Evolutionary conservation across 2,329 filamentous ascomycete species (phyloP).

Genomic region (Arthrobotrys conoides): DNA sequence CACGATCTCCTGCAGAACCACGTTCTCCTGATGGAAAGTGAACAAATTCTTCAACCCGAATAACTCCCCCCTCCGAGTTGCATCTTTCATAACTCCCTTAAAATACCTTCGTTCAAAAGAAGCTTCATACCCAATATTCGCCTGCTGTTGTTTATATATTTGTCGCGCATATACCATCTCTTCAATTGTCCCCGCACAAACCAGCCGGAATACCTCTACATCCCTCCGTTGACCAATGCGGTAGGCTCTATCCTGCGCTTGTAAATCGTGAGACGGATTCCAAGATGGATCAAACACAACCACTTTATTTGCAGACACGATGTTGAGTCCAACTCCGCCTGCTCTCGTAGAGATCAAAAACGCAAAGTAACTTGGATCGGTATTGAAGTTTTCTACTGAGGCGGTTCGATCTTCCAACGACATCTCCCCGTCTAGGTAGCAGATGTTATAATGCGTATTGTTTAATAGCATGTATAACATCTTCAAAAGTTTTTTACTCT

Average conservation of each 20-base stretch:
- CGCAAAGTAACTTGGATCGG: slow-evolving; percentile 87
- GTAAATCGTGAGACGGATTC: slow-evolving; percentile 95
- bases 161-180: slow-evolving; percentile 97
- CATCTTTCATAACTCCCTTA: slow-evolving; percentile 89
- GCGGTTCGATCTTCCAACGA: slow-evolving; percentile 82
- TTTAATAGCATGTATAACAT: slow-evolving; percentile 89
- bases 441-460: slow-evolving; percentile 89
- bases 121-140: slow-evolving; percentile 95
- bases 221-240: slow-evolving; percentile 93
- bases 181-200: slow-evolving; percentile 92
- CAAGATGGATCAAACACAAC: slow-evolving; percentile 97
- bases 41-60: slow-evolving; percentile 93
- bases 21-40: slow-evolving; percentile 81
- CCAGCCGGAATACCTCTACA: slow-evolving; percentile 93
- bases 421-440: slow-evolving; percentile 89
- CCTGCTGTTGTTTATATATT: slow-evolving; percentile 99
- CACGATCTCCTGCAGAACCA: slow-evolving; percentile 92
- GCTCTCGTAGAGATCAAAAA: slow-evolving; percentile 96
- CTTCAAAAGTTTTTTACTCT: slow-evolving; percentile 85
- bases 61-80: slow-evolving; percentile 88
- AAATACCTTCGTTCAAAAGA: slow-evolving; percentile 95
- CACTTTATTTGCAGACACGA: slow-evolving; percentile 97
- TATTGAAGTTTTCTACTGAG: slow-evolving; percentile 91
- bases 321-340: slow-evolving; percentile 93
- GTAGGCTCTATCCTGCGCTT: slow-evolving; percentile 96